Evolutionary conservation across 805 yeast genomes (phyloP), one percentile per base, ranked within the genome.

Genomic region (Yueomyces sinensis): DNA sequence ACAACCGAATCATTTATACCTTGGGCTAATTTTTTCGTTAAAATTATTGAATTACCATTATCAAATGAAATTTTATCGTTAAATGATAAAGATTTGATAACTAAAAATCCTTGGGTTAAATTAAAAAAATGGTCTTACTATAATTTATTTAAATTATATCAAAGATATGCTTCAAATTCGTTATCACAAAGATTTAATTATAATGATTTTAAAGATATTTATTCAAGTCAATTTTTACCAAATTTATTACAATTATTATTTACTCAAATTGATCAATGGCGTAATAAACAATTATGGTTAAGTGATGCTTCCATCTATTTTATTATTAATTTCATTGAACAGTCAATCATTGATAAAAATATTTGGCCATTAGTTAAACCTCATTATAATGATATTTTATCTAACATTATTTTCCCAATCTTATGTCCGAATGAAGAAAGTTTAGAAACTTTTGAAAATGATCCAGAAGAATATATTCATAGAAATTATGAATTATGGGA

Each of bases 101-200:
- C 73, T 29, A 63, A 73, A 33, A 63, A 70, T 45, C 77, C 74
- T 32, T 81, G 79, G 79, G 76, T 63, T 50, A 89, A 74, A 58
- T 71, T 74, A 45, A 87, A 70, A 61, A 91, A 89, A 55, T 89
- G 97, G 96, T 73, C 93, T 1, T 76, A 75, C 49, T 84, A 83
- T 17, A 84, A 82, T 52, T 52, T 87, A 29, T 70, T 67, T 43
- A 70, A 93, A 43, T 52, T 86, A 3, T 82, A 82, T 47, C 68
- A 68, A 35, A 68, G 89, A 45, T 86, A 80, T 50, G 83, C 79
- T 1, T 69, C 82, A 0, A 56, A 56, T 17, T 58, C 64, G 2
- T 42, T 63, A 15, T 54, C 61, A 34, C 61, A 50, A 37, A 73
- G 68, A 41, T 72, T 65, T 45, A 62, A 63, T 17, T 82, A 82